Evolutionary conservation across 2,329 filamentous ascomycete species (phyloP), one percentile per base, ranked within the genome.

Genomic region (Botrytis galanthina): DNA sequence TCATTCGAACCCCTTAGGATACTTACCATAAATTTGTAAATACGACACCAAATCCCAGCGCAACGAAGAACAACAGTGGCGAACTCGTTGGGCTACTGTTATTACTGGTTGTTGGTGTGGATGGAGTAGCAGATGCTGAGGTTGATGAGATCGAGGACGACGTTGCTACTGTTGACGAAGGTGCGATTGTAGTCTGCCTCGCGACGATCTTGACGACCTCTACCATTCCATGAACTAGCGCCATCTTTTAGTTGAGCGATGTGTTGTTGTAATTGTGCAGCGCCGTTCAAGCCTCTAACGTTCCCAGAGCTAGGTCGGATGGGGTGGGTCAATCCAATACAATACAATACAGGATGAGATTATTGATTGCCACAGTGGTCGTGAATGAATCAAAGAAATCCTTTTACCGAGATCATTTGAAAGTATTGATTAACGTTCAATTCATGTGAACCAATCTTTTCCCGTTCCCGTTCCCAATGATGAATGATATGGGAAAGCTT

Each of bases 11-110:
- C 29, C 51, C 12, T 54, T 5, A 14, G 26, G 61, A 61, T 63
- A 83, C 92, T 85, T 87, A 98, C 96, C 96, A 99, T 83, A 99
- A 85, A 83, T 99, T 99, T 69, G 96, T 99, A 81, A 99, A 99
- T 62, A 99, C 96, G 32, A 99, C 96, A 79, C 96, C 96, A 80
- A 99, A 98, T 7, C 96, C 96, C 44, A 99, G 86, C 26, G 96
- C 95, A 73, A 98, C 94, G 82, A 98, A 98, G 85, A 98, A 98
- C 9, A 96, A 85, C 73, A 96, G 83, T 57, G 93, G 93, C 54
- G 92, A 94, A 81, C 88, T 93, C 62, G 90, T 92, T 51, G 87
- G 88, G 37, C 81, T 81, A 73, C 69, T 75, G 51, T 72, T 44
- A 74, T 74, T 18, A 78, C 22, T 54, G 59, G 77, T 75, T 57